Base-by-base conservation (phyloP, 192 early-diverging fungal species). In the Linnemannia exigua region DNA sequence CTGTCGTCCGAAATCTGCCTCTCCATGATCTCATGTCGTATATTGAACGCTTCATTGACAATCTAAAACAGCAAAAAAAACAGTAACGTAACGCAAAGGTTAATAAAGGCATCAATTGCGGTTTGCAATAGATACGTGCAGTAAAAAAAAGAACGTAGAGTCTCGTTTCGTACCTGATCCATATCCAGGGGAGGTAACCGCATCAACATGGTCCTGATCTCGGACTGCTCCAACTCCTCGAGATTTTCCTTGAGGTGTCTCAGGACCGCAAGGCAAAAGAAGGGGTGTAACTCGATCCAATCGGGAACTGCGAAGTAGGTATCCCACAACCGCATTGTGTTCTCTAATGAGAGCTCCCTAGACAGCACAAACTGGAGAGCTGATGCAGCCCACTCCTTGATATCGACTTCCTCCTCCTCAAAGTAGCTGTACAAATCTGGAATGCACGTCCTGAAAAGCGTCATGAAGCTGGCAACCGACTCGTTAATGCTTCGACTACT, bases 341-440 rank as follows among this genome's bases (percentile, higher is more conserved):
- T 93, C 63, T 95, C 94, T 44, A 95, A 91, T n/a, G 95, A 94
- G 75, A 98, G 90, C 76, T 98, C 96, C 76, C 93, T 93, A 16
- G 95, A 90, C 22, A 98, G 80, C n/a, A 97, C 78, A 82, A 92
- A 91, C 73, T 93, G 93, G 71, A 97, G 91, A 93, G 96, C 97
- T 19, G 96, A 95, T 22, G 94, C 92, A 7, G 93, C 94, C 93
- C 95, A 96, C 76, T 97, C 97, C 82, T 95, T 94, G 47, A 96
- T 90, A 72, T 97, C 94, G 41, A 97, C 94, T 82, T 98, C 97
- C 72, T 98, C 97, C 70, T 98, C 97, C 81, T 97, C 96, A 92
- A 98, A 98, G 87, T 96, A 96, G 81, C 93, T 96, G 81, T 98
- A 97, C 79, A 98, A 88, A 52, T 98, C 97, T 25, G 97, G 97